A percentile compares a stretch with the other conserved stretches of the same genome.
Evolutionary conservation across 2,329 filamentous ascomycete species (phyloP).

Genomic region (Colletotrichum abscissum): DNA sequence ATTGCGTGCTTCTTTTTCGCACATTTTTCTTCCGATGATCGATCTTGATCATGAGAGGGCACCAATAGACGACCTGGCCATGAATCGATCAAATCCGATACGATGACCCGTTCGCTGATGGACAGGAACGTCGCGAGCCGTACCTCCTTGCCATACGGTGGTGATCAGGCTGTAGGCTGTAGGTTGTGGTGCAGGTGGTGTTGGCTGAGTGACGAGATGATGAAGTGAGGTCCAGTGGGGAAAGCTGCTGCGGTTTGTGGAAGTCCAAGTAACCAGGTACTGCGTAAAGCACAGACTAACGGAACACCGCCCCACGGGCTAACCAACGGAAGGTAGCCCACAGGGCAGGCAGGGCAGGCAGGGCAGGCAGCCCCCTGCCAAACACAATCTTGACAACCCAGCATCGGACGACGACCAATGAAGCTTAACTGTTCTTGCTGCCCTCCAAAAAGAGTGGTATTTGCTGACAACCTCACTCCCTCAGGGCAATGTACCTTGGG

Average conservation of each 20-base stretch:
- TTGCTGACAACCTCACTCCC: background rate
- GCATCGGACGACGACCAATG: background rate
- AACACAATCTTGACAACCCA: background rate
- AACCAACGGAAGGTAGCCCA: background rate
- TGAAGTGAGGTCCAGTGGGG: background rate
- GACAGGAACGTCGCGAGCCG: conserved; percentile 25
- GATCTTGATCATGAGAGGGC: background rate
- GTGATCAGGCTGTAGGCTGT: conserved; percentile 13
- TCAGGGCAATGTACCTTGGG: background rate
- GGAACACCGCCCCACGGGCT: conserved; percentile 7
- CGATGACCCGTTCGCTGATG: conserved; percentile 2
- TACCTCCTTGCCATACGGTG: conserved; percentile 2
- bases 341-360: background rate
- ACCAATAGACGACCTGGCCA: conserved; percentile 13
- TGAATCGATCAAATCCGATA: conserved; percentile 28
- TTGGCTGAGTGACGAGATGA: background rate
- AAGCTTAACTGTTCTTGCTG: background rate
- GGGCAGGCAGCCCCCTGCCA: conserved; percentile 6
- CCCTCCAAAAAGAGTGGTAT: background rate
- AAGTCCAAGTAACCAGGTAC: background rate
- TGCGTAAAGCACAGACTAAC: background rate
- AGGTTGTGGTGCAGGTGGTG: conserved; percentile 2
- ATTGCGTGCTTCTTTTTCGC: background rate
- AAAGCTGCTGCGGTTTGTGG: conserved; percentile 12
- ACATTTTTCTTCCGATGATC: conserved; percentile 7